These are phyloP conservation scores for Leavenworthia alabamica DNA, from an alignment of 345 rosid genomes.

Conservation along the genomic window DNA sequence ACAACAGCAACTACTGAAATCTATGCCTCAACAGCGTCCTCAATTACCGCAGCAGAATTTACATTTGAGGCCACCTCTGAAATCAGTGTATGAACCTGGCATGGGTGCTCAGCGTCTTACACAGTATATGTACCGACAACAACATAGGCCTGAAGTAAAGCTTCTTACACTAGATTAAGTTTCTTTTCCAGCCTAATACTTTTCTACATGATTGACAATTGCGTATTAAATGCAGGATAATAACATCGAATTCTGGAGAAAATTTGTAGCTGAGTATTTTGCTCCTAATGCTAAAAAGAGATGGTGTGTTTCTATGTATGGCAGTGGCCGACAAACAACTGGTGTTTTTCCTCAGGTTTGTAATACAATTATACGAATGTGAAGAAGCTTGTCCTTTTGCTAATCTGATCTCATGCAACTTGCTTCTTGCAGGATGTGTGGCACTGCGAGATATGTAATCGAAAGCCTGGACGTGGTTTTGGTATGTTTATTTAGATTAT, in stretches of 20 bases:
- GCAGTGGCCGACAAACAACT: constrained; percentile 91
- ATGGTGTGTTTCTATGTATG: constrained; percentile 99
- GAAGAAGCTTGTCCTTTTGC: no score
- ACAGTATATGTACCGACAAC: constrained; percentile 86
- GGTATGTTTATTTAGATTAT: constrained; percentile 47
- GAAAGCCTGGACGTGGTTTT: constrained; percentile 98
- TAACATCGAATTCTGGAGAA: constrained; percentile 96
- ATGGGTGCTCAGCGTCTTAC: constrained; percentile 92
- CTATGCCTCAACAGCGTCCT: constrained; percentile 75
- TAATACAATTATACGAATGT: neutral
- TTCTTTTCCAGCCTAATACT: neutral
- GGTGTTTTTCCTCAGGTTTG: constrained; percentile 90
- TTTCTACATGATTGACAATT: constrained; percentile 16
- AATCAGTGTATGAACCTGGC: constrained; percentile 85
- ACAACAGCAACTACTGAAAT: constrained; percentile 77
- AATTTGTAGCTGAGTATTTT: constrained; percentile 81
- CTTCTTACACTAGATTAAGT: neutral
- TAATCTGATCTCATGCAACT: no score
- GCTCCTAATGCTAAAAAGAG: constrained; percentile 93
- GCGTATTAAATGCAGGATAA: constrained; percentile 77
- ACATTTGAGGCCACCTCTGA: constrained; percentile 62
- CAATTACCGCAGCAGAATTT: constrained; percentile 68
- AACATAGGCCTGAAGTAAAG: constrained; percentile 85
- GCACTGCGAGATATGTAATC: constrained; percentile 97
- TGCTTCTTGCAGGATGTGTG: constrained; percentile 95